These are phyloP conservation scores for Cucumis sativus DNA, from an alignment of 306 rosid species.

Conservation along the genomic window Cucumber_9930_V3 NC_026661.2:13167501-13168000, in stretches of 20 bases:
- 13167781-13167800: slow-evolving; percentile 24
- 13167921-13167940: slow-evolving; percentile 35
- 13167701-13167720: background rate
- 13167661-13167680: slow-evolving; percentile 39
- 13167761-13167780: background rate
- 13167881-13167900: slow-evolving; percentile 35
- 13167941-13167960: slow-evolving; percentile 45
- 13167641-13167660: slow-evolving; percentile 48
- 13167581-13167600: slow-evolving; percentile 63
- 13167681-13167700: slow-evolving; percentile 32
- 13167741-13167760: background rate
- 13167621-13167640: slow-evolving; percentile 54
- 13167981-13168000: slow-evolving; percentile 41
- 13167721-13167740: background rate
- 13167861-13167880: slow-evolving; percentile 34
- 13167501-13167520: slow-evolving; percentile 56
- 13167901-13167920: slow-evolving; percentile 39
- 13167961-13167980: slow-evolving; percentile 47
- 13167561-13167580: slow-evolving; percentile 55
- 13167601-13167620: slow-evolving; percentile 59
- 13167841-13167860: slow-evolving; percentile 33
- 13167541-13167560: slow-evolving; percentile 50
- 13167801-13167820: slow-evolving; percentile 33
- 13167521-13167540: slow-evolving; percentile 46
- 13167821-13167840: slow-evolving; percentile 28